Evolutionary conservation across 2,329 filamentous ascomycete genomes (phyloP), one percentile per base, ranked within the genome.

Genomic region (Magnaporthiopsis poae): DNA sequence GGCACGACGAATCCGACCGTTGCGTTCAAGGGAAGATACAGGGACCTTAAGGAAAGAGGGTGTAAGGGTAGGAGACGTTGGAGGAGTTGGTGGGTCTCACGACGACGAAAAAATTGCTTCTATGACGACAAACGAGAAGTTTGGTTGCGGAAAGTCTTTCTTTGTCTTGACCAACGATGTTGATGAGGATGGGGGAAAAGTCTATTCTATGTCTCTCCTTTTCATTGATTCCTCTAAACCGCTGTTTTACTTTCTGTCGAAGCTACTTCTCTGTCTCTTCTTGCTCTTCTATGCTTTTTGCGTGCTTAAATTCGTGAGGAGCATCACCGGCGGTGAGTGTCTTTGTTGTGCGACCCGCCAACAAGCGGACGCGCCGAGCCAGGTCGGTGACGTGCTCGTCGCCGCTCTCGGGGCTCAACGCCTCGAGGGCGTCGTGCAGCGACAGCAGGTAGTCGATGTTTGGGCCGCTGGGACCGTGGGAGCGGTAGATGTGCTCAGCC

Each of bases 361-460:
- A 13, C 63, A 60, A 59, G 65, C 87, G 85, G 61, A 95, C 88
- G 65, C 91, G 84, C 67, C 80, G 77, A 21, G 91, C 91, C 71
- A 99, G 79, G 77, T 98, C 93, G 64, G 85, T 88, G 65, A 99
- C 84, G 81, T 99, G 94, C 69, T 83, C 84, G 79, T 98, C 95
- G 3, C 86, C 87, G 74, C 90, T 95, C 65, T 91, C 90, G 2
- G 85, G 79, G 69, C 90, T 89, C 70, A 98, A 78, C 36, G 84
- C 86, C 68, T 87, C 78, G 70, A 99, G 81, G 8, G 91, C 91
- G 67, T 81, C 80, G 74, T 97, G 91, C 61, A 99, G 80, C 70
- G 88, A 83, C 74, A 91, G 89, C 60, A 99, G 81, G 77, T 99
- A 99, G 74, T 98, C 94, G 68, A 84, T 87, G 76, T 98, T 98